Percentiles rank a stretch among this genome's conserved stretches.
phyloP scores from a whole-genome alignment of 139 green algal genomes.

The Tetratostichococcus sp. region DNA sequence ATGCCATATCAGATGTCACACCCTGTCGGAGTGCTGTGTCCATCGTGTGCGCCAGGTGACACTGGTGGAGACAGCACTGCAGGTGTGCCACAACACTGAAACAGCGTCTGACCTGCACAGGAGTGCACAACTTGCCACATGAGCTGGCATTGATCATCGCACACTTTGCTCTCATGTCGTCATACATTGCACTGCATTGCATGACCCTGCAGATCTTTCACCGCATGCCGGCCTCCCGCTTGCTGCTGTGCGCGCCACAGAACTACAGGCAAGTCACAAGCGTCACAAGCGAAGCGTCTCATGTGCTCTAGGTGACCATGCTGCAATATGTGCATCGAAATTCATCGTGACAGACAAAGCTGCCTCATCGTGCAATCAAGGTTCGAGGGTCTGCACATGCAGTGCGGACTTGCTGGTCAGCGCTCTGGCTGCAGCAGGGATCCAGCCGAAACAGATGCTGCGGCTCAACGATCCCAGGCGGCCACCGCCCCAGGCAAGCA shows the following conservation, averaged over 20 bases:
- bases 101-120: too few relatives aligned
- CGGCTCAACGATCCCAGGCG: slow-evolving; percentile 50
- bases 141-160: not conserved
- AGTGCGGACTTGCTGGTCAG: slow-evolving; percentile 48
- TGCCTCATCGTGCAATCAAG: too few relatives aligned
- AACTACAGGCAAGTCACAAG: slow-evolving; percentile 24
- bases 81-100: slow-evolving; percentile 15
- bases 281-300: too few relatives aligned
- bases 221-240: slow-evolving; percentile 10
- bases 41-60: slow-evolving; percentile 42
- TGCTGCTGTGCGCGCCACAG: slow-evolving; percentile 46
- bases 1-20: too few relatives aligned
- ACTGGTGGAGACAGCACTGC: slow-evolving; percentile 52
- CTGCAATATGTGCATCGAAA: too few relatives aligned
- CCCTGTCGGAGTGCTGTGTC: too few relatives aligned
- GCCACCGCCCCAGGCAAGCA: slow-evolving; percentile 14
- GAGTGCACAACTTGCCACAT: too few relatives aligned
- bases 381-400: too few relatives aligned
- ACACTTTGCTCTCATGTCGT: too few relatives aligned
- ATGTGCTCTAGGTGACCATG: too few relatives aligned
- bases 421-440: slow-evolving; percentile 24
- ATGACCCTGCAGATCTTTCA: slow-evolving; percentile 34
- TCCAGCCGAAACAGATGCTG: slow-evolving; percentile 24
- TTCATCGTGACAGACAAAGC: too few relatives aligned
- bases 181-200: too few relatives aligned